Base-by-base conservation (phyloP, 768 basidiomycete species). In the Chiua virens region DNA sequence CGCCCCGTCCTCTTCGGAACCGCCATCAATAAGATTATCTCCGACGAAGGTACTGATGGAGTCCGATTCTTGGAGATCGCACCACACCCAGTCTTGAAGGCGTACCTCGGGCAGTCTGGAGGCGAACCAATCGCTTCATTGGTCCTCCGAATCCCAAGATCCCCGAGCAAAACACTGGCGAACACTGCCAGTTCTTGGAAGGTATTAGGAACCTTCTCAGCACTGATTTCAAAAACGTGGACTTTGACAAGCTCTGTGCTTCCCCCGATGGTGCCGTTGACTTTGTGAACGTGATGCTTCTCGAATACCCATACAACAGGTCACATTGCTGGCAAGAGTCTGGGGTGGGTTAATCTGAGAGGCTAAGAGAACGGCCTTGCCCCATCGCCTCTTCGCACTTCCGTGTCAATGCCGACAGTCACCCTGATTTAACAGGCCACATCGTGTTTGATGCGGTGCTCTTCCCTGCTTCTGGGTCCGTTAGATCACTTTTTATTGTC, bases 381-480 rank as follows among this genome's bases (percentile, higher is more conserved):
- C 74, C 76, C 2, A 56, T 77, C 9, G 72, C 75, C 40, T 58
- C 70, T 36, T 14, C 60, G 0, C 63, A 67, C 36, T 66, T 76
- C 41, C 66, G 67, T 11, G 52, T 79, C 28, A 78, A 51, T 30
- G 63, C 52, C 8, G 63, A 68, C 21, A 52, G 58, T 30, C 69
- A 69, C 38, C 63, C 78, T 0, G 66, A 67, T 21, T 57, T 79
- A 9, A 71, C 74, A 0, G 69, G 78, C 30, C 78, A 79, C 56
- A 56, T 77, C 17, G 74, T 79, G 35, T 68, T 70, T 21, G 73
- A 72, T 1, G 75, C 77, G 20, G 67, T 75, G 0, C 76, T 79
- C 22, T 72, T 77, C 71, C 75, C 78, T 9, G 76, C 75, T 14
- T 69, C 76, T 17, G 78, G 75, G 18, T 79, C 60, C 43, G 55